phyloP scores from a whole-genome alignment of 768 basidiomycete species.

The Naganishia vaughanmartiniae region DNA sequence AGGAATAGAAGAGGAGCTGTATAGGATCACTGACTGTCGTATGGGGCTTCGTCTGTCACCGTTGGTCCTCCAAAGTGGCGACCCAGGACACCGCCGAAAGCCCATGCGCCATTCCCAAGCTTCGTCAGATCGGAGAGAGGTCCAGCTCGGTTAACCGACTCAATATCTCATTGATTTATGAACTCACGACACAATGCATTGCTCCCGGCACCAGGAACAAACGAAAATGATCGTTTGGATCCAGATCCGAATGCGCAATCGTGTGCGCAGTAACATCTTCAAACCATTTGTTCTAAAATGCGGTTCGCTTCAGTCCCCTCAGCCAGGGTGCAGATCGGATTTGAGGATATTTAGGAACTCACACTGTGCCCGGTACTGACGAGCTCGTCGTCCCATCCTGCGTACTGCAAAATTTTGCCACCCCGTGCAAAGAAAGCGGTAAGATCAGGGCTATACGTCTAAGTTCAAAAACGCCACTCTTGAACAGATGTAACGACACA shows the following conservation, averaged over 20 bases:
- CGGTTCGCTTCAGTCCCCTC: not conserved
- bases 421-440: constrained; percentile 12
- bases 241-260: not conserved
- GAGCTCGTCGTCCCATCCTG: constrained; percentile 17
- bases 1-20: not conserved
- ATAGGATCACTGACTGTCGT: not conserved
- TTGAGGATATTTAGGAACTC: not conserved
- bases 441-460: constrained; percentile 1
- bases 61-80: not conserved
- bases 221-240: not conserved
- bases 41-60: not conserved
- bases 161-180: too few relatives aligned
- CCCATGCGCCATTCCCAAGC: constrained; percentile 9
- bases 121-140: not conserved
- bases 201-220: constrained; percentile 2
- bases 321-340: not conserved
- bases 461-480: too few relatives aligned
- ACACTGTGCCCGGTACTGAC: not conserved
- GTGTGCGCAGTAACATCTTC: constrained; percentile 2
- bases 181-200: constrained; percentile 12
- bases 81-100: not conserved
- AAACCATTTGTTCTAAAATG: constrained; percentile 1
- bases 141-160: not conserved
- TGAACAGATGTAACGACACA: too few relatives aligned
- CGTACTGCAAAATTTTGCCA: constrained; percentile 2